Conservation (phyloP, 306 rosid species). For the Cicer cuneatum region DNA sequence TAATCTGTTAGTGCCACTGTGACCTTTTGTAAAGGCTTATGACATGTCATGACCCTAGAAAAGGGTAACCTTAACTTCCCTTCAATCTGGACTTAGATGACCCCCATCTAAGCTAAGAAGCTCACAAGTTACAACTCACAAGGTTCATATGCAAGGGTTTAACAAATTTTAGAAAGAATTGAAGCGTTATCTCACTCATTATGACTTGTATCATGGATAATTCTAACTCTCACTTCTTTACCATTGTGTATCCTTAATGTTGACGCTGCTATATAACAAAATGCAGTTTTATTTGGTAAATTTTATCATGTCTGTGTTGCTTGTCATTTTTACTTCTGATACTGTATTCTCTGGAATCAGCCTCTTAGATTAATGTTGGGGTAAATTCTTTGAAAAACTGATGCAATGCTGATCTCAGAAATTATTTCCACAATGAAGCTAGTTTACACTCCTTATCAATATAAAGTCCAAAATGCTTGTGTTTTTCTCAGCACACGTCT, state of each 20-base stretch:
- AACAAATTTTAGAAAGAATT: slow-evolving; percentile 22
- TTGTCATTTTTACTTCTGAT: background rate
- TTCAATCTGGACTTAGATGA: background rate
- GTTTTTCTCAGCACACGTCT: slow-evolving; percentile 17
- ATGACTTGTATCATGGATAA: background rate
- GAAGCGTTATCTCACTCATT: slow-evolving; percentile 38
- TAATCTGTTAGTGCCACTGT: background rate
- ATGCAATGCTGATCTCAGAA: slow-evolving; percentile 10
- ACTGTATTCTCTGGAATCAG: slow-evolving; percentile 6
- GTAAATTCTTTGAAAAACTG: slow-evolving; percentile 9
- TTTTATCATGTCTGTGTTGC: background rate
- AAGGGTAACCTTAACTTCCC: background rate
- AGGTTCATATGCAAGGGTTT: background rate
- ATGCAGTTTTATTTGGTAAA: slow-evolving; percentile 11
- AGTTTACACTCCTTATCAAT: slow-evolving; percentile 29
- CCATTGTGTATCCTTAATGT: background rate
- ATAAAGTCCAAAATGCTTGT: slow-evolving; percentile 21
- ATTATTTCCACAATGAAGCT: background rate
- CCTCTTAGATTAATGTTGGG: slow-evolving; percentile 20
- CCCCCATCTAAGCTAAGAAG: background rate
- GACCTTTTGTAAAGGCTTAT: background rate
- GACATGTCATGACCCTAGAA: background rate
- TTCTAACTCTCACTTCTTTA: background rate
- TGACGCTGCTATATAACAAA: slow-evolving; percentile 19
- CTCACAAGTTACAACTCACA: background rate